Percentiles rank a stretch among this genome's conserved stretches.
Conservation (phyloP, 2,329 filamentous ascomycete species). For the Alternaria arbusti region DNA sequence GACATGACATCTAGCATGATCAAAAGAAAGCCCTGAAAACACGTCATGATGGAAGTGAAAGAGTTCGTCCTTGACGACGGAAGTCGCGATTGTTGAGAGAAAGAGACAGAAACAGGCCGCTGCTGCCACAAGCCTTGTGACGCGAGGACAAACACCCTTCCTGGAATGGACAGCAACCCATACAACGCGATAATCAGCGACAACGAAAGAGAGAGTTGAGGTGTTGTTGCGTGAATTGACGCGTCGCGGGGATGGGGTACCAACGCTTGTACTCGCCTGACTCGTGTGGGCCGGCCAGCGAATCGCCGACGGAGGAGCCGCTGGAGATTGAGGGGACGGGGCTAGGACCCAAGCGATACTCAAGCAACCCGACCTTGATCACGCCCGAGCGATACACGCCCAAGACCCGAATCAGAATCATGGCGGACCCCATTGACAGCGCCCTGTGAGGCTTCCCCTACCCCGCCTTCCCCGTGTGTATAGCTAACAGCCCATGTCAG, state of each 20-base stretch:
- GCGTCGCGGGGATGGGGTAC: slow-evolving; percentile 19
- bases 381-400: slow-evolving; percentile 12
- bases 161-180: not conserved
- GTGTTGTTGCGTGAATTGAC: slow-evolving; percentile 11
- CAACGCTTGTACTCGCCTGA: slow-evolving; percentile 19
- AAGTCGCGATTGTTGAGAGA: not conserved
- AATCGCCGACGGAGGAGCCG: slow-evolving; percentile 21
- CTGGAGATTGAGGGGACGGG: slow-evolving; percentile 26
- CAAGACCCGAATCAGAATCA: slow-evolving; percentile 19
- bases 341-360: slow-evolving; percentile 20
- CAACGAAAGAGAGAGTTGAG: not conserved
- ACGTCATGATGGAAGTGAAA: not conserved
- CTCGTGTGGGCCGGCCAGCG: slow-evolving; percentile 23
- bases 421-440: slow-evolving; percentile 62
- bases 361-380: slow-evolving; percentile 22
- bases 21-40: not conserved
- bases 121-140: not conserved
- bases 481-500: slow-evolving; percentile 56
- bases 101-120: not conserved
- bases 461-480: not conserved
- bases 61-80: not conserved
- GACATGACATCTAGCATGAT: not conserved
- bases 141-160: not conserved
- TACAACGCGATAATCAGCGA: not conserved
- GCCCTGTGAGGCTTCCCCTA: slow-evolving; percentile 66